Evolutionary conservation across 1,284 basidiomycete species (phyloP), one percentile per base, ranked within the genome.

Genomic region (Ceratobasidium sp.): DNA sequence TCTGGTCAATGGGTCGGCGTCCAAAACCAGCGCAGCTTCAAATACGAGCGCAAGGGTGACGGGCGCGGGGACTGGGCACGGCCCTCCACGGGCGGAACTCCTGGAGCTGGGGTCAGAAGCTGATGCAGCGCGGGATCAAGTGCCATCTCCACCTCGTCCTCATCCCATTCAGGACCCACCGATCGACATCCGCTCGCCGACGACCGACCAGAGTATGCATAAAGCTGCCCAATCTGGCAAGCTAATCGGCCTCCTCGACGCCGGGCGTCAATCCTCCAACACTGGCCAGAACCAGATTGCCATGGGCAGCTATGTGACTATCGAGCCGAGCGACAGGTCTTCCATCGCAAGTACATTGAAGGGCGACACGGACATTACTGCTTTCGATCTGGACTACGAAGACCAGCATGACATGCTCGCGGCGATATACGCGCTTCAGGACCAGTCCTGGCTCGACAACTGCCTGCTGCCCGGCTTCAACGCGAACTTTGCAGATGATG

Each of bases 391-490:
- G 77, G 77, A 78, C 12, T 61, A 59, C 23, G 77, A 48, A 48
- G 46, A 65, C 20, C 28, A 61, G 20, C 50, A 89, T 12, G 91
- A 92, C 65, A 88, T 90, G 83, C 86, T 93, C 76, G 92, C 92
- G 2, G 89, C 92, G 38, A 92, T 94, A 90, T 88, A 90, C 77
- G 90, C 90, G 26, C 85, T 94, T 77, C 90, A 92, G 80, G 93
- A 90, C 77, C 90, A 91, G 0, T 87, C 85, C 38, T 94, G 90
- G 87, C 93, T 92, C 92, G 85, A 89, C 50, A 92, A 89, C 73
- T 91, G 93, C 90, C 91, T 94, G 91, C 92, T 94, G 91, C 93
- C 93, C 67, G 93, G 93, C 90, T 93, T 78, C 54, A 73, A 42
- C 40, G 71, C 71, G 12, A 65, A 75, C 48, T 75, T 65, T 44